These are phyloP conservation scores for Coemansia sp. DNA, from an alignment of 192 early-diverging fungal species.

Conservation along the genomic window DNA sequence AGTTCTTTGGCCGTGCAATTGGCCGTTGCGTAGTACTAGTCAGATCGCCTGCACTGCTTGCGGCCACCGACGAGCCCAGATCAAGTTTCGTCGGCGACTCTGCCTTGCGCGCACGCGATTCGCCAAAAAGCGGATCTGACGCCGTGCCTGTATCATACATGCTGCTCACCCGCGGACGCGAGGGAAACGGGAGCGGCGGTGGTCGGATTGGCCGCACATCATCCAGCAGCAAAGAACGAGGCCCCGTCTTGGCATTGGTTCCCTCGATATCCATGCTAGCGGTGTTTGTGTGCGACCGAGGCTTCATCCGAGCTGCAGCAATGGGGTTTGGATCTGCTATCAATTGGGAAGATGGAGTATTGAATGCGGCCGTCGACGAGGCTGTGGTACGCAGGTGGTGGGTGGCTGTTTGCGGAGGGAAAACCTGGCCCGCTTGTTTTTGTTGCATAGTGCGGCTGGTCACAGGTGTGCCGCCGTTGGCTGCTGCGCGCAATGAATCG, in stretches of 20 bases:
- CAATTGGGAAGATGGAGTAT: not conserved
- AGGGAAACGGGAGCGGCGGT: conserved; percentile 1
- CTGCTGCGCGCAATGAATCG: conserved; percentile 24
- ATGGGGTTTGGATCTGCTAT: not conserved
- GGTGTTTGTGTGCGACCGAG: conserved; percentile 31
- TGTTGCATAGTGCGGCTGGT: not conserved
- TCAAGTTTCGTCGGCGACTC: conserved; percentile 11
- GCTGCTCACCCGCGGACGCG: conserved; percentile 36
- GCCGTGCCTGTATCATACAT: conserved; percentile 22
- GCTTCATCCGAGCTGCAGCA: conserved; percentile 20
- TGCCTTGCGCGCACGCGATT: conserved; percentile 9
- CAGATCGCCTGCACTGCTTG: not conserved
- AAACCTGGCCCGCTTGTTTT: not conserved
- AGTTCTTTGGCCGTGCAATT: conserved; percentile 12
- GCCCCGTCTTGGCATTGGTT: not conserved
- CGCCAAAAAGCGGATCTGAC: not conserved
- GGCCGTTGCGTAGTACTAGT: not conserved
- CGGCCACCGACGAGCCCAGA: not conserved
- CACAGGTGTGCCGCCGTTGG: not conserved
- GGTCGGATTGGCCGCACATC: conserved; percentile 2
- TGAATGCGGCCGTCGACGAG: not conserved
- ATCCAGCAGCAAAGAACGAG: not conserved
- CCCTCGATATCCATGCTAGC: conserved; percentile 3
- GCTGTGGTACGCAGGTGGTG: not conserved
- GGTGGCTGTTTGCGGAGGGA: not conserved